Base-by-base conservation (phyloP, 164 flowering plant species). In the Umbellularia californica region DNA sequence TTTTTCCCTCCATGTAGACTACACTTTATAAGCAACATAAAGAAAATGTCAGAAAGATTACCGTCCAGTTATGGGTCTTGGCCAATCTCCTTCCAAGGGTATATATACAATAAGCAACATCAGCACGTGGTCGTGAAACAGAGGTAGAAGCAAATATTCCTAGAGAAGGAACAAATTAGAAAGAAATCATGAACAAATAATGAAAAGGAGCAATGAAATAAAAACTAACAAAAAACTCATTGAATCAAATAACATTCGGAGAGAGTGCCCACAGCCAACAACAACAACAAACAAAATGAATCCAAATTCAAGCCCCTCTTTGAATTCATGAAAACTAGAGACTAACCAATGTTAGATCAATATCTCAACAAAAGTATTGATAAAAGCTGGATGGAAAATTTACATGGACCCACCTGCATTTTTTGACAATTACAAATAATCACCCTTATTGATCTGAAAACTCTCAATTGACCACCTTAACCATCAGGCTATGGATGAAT, bases 61-160 rank as follows among this genome's bases (percentile, higher is more conserved):
- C 99, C 76, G 88, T 92, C 99, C 99, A 93, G 71, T 79, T 88
- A 3, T 80, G 77, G 0, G 98, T 95, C 88, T 92, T 95, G 73
- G 90, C 55, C 82, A 95, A 86, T 85, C 99, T 85, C 78, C 85
- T 89, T 3, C 96, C 64, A 64, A 95, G 88, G 27, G 97, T 93
- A 79, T 93, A 93, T 73, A 95, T 95, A 80, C 99, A 95, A 71
- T 92, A 95, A 23, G 94, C 92, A 23, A 95, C 97, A 81, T 93
- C 99, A 60, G 99, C 97, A 13, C 99, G 85, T 23, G 99, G 99
- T 2, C 88, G 85, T 63, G 79, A 76, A 2, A 83, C 88, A 5
- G 97, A 88, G 67, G 96, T 90, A 0, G 97, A 93, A 2, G 87
- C 80, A 77, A 89, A 89, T 14, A 95, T 90, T 79, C 84, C 99